These are phyloP conservation scores for Cryptococcus sp. DNA, from an alignment of 1,284 basidiomycete genomes.

Conservation along the genomic window DNA sequence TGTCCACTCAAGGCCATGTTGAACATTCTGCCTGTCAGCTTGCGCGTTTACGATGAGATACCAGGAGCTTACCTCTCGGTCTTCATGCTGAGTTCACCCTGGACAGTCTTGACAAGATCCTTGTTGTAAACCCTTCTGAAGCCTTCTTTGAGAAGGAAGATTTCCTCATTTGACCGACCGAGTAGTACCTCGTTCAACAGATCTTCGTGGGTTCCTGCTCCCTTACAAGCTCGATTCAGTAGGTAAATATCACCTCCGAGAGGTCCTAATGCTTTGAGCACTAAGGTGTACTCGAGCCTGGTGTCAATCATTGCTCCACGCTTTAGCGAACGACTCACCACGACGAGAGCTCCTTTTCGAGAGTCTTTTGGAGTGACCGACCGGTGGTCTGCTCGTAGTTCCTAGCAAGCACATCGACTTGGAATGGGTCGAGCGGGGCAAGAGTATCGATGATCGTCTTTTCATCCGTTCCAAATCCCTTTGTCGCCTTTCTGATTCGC, in stretches of 20 bases:
- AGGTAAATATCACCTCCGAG: conserved; percentile 44
- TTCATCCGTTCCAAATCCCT: conserved; percentile 49
- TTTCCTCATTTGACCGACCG: conserved; percentile 46
- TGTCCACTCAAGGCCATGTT: conserved; percentile 46
- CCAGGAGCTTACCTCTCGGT: conserved; percentile 39
- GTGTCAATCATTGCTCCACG: conserved; percentile 1
- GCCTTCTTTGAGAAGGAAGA: conserved; percentile 46
- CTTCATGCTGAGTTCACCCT: conserved; percentile 49
- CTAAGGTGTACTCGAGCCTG: conserved; percentile 46
- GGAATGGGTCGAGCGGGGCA: conserved; percentile 43
- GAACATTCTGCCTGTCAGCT: conserved; percentile 32
- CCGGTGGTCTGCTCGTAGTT: conserved; percentile 45
- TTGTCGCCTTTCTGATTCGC: conserved; percentile 47
- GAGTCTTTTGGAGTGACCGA: conserved; percentile 33
- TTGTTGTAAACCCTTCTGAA: conserved; percentile 42
- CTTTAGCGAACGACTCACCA: conserved; percentile 30
- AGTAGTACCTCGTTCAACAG: conserved; percentile 47
- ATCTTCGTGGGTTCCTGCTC: conserved; percentile 48
- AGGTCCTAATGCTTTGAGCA: conserved; percentile 45
- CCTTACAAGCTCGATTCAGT: conserved; percentile 42
- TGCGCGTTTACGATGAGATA: background rate
- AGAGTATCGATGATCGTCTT: conserved; percentile 41
- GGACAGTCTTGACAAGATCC: conserved; percentile 38
- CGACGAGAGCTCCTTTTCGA: conserved; percentile 47
- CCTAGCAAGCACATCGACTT: conserved; percentile 43